Evolutionary conservation across 305 asterid genomes (phyloP).

Genomic region (Petunia hybrid): DNA sequence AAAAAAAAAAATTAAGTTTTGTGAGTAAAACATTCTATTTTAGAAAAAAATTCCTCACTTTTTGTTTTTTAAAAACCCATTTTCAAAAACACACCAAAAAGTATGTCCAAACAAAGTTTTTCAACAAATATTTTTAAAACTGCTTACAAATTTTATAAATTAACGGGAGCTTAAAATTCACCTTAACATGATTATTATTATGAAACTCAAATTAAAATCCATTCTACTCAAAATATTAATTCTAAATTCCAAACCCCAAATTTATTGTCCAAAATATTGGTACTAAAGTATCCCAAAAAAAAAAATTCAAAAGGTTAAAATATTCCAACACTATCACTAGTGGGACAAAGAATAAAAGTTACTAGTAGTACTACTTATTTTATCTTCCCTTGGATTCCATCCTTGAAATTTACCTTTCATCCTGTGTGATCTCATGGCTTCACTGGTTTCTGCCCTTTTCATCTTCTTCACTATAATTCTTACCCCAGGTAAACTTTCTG

Average conservation of each 20-base stretch:
- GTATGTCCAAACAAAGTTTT: no score
- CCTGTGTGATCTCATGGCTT: slow-evolving; percentile 27
- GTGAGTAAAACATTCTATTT: no score
- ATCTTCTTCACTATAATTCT: slow-evolving; percentile 38
- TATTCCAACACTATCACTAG: neutral
- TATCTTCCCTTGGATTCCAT: slow-evolving; percentile 1
- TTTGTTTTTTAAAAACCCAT: no score
- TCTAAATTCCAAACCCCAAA: neutral
- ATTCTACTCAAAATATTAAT: neutral
- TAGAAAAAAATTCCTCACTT: no score
- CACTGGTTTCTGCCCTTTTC: slow-evolving; percentile 21
- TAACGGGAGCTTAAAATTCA: no score
- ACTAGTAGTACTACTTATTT: neutral
- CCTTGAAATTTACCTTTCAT: neutral
- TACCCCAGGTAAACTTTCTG: slow-evolving; percentile 45
- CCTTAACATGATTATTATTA: no score
- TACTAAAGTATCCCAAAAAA: neutral
- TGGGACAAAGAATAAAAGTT: neutral
- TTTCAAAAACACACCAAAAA: no score
- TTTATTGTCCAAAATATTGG: neutral
- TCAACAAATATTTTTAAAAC: no score
- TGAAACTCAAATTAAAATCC: no score
- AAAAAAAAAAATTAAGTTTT: no score
- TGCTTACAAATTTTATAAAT: no score
- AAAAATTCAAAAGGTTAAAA: neutral